Evolutionary conservation across 805 yeast species (phyloP), one percentile per base, ranked within the genome.

Genomic region (Candida patagonica): DNA sequence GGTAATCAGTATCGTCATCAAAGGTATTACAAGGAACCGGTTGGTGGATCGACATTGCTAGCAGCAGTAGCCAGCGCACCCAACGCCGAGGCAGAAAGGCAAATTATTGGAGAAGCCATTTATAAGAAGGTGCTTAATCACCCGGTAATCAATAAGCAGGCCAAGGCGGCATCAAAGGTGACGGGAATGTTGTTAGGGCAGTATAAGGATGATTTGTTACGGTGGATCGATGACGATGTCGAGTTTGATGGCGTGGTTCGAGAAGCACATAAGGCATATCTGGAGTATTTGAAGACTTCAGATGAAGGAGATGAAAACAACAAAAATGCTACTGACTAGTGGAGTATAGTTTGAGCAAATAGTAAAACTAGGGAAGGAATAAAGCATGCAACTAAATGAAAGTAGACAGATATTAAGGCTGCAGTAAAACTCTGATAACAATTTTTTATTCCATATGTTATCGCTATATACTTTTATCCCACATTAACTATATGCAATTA

Each of bases 161-260:
- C 80, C 62, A 53, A 46, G n/a, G 81, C 92, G 54, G 95, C 95
- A 51, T 94, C 94, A 70, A 83, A 81, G 67, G 79, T 88, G 58
- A 88, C 96, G 48, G 44, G 96, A 67, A 85, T 88, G 89, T 76
- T 88, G 73, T 74, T 88, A 63, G 94, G 86, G 61, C 77, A 86
- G 71, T 88, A 86, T 57, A 80, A 79, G 62, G 77, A 76, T 55
- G 94, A 85, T 66, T 80, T 88, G 55, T 69, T 85, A 58, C 77
- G 81, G 47, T 74, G 88, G 71, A 74, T 88, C 61, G 87, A 81
- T 58, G 86, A 85, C 61, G 94, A 83, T 49, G 83, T 75, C 53
- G 70, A 80, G 55, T 80, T 88, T 71, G 78, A 77, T 67, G 74
- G 76, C 60, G 89, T 86, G 61, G 83, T 87, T 61, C 81, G 78